Conservation (phyloP, 2,329 filamentous ascomycete species). For the Gyromitra esculenta region DNA sequence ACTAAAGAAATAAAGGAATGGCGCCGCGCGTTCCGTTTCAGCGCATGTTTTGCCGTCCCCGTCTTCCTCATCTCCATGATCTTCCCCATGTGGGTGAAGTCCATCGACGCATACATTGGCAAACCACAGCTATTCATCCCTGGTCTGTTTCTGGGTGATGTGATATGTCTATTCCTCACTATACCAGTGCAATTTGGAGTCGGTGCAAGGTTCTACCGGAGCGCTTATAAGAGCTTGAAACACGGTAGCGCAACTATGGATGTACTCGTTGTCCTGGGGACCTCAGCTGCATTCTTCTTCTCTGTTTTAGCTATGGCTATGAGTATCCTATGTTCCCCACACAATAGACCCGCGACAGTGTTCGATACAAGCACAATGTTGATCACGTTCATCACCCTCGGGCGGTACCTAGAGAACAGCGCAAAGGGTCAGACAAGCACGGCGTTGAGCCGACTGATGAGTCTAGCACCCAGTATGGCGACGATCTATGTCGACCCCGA, state of each 20-base stretch:
- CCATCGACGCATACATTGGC: conserved; percentile 71
- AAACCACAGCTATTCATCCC: conserved; percentile 70
- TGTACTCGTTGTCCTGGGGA: conserved; percentile 91
- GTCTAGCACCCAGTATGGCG: conserved; percentile 92
- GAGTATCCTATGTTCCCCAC: conserved; percentile 77
- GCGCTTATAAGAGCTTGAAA: conserved; percentile 90
- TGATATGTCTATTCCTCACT: conserved; percentile 83
- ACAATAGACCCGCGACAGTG: conserved; percentile 83
- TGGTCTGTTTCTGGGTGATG: conserved; percentile 87
- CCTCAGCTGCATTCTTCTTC: conserved; percentile 95
- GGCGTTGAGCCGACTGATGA: conserved; percentile 93
- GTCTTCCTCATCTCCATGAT: conserved; percentile 95
- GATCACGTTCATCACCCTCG: conserved; percentile 91
- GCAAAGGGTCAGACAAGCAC: conserved; percentile 97
- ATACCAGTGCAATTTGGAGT: conserved; percentile 97
- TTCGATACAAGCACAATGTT: conserved; percentile 99
- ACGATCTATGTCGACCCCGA: conserved; percentile 95
- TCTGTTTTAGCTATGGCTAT: conserved; percentile 87
- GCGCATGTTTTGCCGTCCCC: conserved; percentile 82
- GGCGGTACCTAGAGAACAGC: conserved; percentile 89
- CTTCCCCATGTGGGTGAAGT: conserved; percentile 82
- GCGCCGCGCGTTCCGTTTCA: conserved; percentile 81
- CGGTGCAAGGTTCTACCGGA: conserved; percentile 90
- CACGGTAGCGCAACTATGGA: conserved; percentile 97
- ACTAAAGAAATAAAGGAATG: conserved; percentile 96